phyloP scores from a whole-genome alignment of 2,329 filamentous ascomycete species.

The Sporothrix globosa region DNA sequence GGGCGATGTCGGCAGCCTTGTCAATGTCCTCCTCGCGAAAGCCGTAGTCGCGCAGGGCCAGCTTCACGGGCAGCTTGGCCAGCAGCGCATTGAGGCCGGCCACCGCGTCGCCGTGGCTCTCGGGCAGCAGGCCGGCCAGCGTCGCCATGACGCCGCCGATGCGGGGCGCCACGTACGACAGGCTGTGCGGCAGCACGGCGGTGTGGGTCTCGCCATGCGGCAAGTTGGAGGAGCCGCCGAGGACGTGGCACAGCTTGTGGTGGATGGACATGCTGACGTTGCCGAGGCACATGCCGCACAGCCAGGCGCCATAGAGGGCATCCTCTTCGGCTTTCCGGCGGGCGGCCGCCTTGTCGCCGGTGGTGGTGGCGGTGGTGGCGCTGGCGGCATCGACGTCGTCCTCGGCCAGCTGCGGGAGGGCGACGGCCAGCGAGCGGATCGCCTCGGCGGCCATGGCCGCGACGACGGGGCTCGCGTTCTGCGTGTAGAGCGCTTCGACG shows the following conservation, averaged over 20 bases:
- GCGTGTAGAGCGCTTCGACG: conserved; percentile 66
- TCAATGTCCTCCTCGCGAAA: conserved; percentile 63
- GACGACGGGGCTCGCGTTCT: conserved; percentile 64
- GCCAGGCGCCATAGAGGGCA: conserved; percentile 66
- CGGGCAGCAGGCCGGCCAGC: conserved; percentile 58
- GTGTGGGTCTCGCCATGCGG: conserved; percentile 69
- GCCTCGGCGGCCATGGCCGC: conserved; percentile 62
- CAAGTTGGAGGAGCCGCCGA: conserved; percentile 65
- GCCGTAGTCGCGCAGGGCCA: conserved; percentile 56
- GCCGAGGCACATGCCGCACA: conserved; percentile 64
- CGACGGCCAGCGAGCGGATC: conserved; percentile 54
- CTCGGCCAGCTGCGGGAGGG: conserved; percentile 55
- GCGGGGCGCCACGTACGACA: conserved; percentile 63
- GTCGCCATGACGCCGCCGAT: conserved; percentile 57
- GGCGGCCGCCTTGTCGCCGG: conserved; percentile 42
- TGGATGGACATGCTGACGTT: conserved; percentile 66
- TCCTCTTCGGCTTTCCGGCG: conserved; percentile 49
- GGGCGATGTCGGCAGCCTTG: conserved; percentile 59
- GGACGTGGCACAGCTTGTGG: conserved; percentile 68
- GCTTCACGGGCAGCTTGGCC: conserved; percentile 55
- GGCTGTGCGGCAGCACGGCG: conserved; percentile 63
- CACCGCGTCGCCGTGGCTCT: conserved; percentile 61
- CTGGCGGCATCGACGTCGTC: neutral
- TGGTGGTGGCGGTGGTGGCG: too few species aligned
- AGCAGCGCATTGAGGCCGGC: conserved; percentile 60